These are phyloP conservation scores for Paracorniculantispora psalliotae DNA, from an alignment of 2,329 filamentous ascomycete genomes.

Conservation along the genomic window DNA sequence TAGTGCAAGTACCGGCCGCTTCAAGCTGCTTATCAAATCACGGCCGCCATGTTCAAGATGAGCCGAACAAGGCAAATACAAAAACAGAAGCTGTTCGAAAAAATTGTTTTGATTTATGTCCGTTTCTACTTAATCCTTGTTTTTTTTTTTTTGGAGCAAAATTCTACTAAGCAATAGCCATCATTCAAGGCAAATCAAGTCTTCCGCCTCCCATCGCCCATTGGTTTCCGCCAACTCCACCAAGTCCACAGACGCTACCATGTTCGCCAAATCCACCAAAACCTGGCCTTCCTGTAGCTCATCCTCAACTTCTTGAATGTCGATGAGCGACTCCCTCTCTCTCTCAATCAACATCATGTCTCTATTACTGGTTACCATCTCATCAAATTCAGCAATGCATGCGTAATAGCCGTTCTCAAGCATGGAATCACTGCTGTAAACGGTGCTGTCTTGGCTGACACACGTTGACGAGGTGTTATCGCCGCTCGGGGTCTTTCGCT, in stretches of 20 bases:
- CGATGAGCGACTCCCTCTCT: too few relatives aligned
- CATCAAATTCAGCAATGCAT: neutral
- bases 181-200: conserved; percentile 17
- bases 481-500: neutral
- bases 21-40: neutral
- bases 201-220: conserved; percentile 3
- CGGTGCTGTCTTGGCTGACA: conserved; percentile 23
- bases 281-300: too few relatives aligned
- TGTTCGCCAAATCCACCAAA: too few relatives aligned
- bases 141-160: too few relatives aligned
- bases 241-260: too few relatives aligned
- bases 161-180: neutral
- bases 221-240: conserved; percentile 34
- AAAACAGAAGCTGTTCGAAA: too few relatives aligned
- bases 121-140: too few relatives aligned
- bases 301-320: too few relatives aligned
- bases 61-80: too few relatives aligned
- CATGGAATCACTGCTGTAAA: conserved; percentile 14
- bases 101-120: too few relatives aligned
- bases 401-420: neutral
- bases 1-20: neutral
- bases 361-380: conserved; percentile 32
- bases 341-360: conserved; percentile 39
- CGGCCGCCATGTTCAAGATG: neutral
- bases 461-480: conserved; percentile 7